Conservation (phyloP, 2,329 filamentous ascomycete species). For the Aspergillus persii region DNA sequence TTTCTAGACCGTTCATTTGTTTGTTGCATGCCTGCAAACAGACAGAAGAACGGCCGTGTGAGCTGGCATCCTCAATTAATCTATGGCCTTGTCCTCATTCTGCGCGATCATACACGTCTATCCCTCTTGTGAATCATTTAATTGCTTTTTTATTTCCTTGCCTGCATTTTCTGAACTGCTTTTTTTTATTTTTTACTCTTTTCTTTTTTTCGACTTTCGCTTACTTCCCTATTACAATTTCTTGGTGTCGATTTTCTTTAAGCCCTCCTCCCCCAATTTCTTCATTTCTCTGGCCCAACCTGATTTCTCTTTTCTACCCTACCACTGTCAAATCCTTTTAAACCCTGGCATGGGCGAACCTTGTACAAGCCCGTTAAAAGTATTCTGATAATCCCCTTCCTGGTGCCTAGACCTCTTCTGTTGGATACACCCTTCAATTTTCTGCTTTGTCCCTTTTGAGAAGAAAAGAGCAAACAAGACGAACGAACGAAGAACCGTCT, state of each 20-base stretch:
- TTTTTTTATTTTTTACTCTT: not conserved
- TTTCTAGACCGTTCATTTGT: not conserved
- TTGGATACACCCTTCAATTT: not conserved
- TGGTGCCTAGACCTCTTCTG: not conserved
- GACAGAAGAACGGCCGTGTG: conserved; percentile 11
- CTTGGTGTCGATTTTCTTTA: not conserved
- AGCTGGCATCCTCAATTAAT: conserved; percentile 15
- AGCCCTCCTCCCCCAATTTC: conserved; percentile 5
- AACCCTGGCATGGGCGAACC: conserved; percentile 1
- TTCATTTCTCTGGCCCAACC: conserved; percentile 4
- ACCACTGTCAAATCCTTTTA: conserved; percentile 7
- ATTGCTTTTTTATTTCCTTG: conserved; percentile 9
- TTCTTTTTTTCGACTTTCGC: conserved; percentile 4
- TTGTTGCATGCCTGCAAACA: conserved; percentile 14
- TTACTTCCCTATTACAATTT: not conserved
- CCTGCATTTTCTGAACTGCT: not conserved
- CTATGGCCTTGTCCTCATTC: conserved; percentile 3
- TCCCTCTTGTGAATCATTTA: not conserved
- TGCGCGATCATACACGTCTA: conserved; percentile 18
- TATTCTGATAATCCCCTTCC: conserved; percentile 1
- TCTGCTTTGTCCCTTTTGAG: not conserved
- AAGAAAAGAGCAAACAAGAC: not conserved
- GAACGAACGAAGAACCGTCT: not conserved
- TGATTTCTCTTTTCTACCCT: conserved; percentile 7
- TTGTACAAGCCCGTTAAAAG: conserved; percentile 1